Percentiles rank a stretch among this genome's conserved stretches.
phyloP scores from a whole-genome alignment of 176 grass and related monocot species.

The Carex myosuroides region DNA sequence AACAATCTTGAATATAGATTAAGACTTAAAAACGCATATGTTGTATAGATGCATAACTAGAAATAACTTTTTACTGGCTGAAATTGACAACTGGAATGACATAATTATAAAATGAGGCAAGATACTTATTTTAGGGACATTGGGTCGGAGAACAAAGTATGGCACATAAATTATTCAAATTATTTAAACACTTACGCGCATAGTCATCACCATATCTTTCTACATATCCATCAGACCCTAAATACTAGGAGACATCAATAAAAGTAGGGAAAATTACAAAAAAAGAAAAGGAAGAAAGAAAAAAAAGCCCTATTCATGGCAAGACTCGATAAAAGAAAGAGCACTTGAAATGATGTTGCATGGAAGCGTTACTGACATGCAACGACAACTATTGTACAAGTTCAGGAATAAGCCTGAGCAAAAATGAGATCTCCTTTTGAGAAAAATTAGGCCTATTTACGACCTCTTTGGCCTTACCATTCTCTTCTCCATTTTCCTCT shows the following conservation, averaged over 20 bases:
- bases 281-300: not conserved
- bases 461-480: not conserved
- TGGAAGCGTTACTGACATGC: not conserved
- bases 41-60: not conserved
- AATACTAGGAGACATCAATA: not conserved
- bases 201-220: not conserved
- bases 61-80: not conserved
- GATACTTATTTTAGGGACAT: not conserved
- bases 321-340: not conserved
- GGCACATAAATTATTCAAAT: not conserved
- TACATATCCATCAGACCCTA: not conserved
- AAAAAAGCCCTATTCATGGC: not conserved
- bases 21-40: not conserved
- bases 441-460: constrained; percentile 48
- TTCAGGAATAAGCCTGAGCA: constrained; percentile 86
- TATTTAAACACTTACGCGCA: not conserved
- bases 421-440: constrained; percentile 57
- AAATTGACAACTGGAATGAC: not conserved
- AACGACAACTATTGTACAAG: constrained; percentile 47
- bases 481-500: not conserved
- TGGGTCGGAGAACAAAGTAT: not conserved
- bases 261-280: not conserved
- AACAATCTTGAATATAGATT: not conserved
- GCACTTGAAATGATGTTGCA: not conserved
- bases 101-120: not conserved